Conservation (phyloP, 441 rosid species). For the Metrosideros polymorpha region DNA sequence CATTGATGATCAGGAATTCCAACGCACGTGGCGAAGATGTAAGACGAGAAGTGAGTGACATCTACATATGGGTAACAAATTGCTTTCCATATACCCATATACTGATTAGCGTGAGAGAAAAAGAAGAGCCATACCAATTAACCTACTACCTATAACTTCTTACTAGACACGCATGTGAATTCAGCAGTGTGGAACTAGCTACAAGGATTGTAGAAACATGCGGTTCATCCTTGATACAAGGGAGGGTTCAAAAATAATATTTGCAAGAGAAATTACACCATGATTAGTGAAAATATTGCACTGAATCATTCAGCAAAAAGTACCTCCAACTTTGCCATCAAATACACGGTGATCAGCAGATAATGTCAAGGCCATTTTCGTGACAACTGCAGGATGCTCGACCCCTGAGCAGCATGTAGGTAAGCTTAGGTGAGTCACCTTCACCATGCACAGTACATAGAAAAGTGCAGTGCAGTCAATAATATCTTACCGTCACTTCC, state of each 20-base stretch:
- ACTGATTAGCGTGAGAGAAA: background rate
- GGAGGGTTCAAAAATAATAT: background rate
- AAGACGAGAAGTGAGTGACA: background rate
- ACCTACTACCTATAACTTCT: background rate
- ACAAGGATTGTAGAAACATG: background rate
- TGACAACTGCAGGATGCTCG: slow-evolving; percentile 67
- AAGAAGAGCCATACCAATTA: background rate
- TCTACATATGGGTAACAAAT: background rate
- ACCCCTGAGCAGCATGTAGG: slow-evolving; percentile 36
- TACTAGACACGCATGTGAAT: background rate
- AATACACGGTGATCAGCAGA: slow-evolving; percentile 96
- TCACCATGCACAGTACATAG: background rate
- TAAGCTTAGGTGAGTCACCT: background rate
- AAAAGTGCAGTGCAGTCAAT: background rate
- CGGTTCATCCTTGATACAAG: background rate
- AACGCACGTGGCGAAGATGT: background rate
- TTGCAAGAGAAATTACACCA: background rate
- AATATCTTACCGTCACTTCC: slow-evolving; percentile 66
- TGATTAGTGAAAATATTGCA: background rate
- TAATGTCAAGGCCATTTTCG: slow-evolving; percentile 77
- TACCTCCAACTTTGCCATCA: slow-evolving; percentile 94
- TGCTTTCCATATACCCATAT: background rate
- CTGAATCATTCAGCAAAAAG: background rate
- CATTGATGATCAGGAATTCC: background rate
- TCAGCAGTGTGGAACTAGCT: background rate